Evolutionary conservation across 768 basidiomycete species (phyloP).

Genomic region (Calocybe indica): DNA sequence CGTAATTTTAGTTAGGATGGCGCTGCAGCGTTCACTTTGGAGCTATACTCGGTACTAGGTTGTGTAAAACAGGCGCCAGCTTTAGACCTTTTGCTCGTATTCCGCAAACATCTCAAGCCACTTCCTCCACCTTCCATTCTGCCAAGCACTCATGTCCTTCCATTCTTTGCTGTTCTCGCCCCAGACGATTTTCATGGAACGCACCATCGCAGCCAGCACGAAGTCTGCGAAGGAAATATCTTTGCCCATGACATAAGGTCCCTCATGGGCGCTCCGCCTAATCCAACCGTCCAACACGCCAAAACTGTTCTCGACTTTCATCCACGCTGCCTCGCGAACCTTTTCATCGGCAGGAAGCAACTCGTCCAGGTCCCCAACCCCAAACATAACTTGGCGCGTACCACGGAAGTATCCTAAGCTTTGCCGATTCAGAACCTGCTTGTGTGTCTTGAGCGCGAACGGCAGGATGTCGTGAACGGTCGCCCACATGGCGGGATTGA

Average conservation of each 20-base stretch:
- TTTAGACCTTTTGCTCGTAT: constrained; percentile 10
- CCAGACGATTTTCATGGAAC: constrained; percentile 15
- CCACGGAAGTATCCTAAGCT: no score
- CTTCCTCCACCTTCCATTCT: constrained; percentile 21
- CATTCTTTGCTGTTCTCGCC: constrained; percentile 22
- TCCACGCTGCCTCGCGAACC: constrained; percentile 22
- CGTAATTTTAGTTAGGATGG: no score
- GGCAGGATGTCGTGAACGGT: background rate
- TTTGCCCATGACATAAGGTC: constrained; percentile 19
- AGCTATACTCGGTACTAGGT: no score
- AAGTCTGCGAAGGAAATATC: constrained; percentile 24
- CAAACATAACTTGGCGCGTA: no score
- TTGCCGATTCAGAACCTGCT: no score
- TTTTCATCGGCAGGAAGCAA: constrained; percentile 18
- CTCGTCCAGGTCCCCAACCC: constrained; percentile 21
- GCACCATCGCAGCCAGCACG: constrained; percentile 15
- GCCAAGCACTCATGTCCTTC: constrained; percentile 19
- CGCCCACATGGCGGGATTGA: constrained; percentile 25
- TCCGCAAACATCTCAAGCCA: constrained; percentile 14
- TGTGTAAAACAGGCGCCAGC: no score
- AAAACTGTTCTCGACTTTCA: constrained; percentile 16
- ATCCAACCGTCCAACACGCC: constrained; percentile 11
- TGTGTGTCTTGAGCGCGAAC: background rate
- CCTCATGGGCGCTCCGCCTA: constrained; percentile 13
- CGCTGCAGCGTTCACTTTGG: no score